Percentiles rank a stretch among this genome's conserved stretches.
phyloP scores from a whole-genome alignment of 169 alveolate species.

The Condylostoma magnum region DNA sequence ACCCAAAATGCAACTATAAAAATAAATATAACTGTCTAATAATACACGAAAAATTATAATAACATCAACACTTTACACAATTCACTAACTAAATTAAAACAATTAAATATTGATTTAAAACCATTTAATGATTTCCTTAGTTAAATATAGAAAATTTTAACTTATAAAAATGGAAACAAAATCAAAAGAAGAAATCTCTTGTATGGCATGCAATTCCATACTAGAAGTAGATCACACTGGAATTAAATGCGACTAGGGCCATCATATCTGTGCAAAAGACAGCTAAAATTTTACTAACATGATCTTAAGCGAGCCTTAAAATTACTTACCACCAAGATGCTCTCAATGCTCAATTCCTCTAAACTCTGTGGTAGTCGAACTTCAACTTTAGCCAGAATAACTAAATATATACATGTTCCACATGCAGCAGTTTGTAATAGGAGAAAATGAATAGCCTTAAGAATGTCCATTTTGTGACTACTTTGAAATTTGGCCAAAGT shows the following conservation, averaged over 20 bases:
- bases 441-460: neutral
- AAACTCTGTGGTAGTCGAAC: neutral
- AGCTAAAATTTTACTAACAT: neutral
- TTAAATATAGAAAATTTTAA: no score
- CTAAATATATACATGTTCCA: neutral
- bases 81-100: no score
- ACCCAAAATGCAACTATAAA: no score
- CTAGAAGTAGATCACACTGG: constrained; percentile 23
- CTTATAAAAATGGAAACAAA: no score
- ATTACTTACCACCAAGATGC: constrained; percentile 19
- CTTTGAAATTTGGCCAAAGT: constrained; percentile 29
- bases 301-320: constrained; percentile 18
- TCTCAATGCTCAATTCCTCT: neutral
- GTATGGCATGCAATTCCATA: neutral
- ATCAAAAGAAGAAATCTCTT: neutral
- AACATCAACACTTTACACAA: no score
- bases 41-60: no score
- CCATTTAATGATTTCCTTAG: no score
- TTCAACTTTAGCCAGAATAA: neutral
- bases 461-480: constrained; percentile 32
- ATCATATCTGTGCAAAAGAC: constrained; percentile 22
- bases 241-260: constrained; percentile 17
- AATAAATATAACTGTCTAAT: no score
- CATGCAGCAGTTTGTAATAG: neutral
- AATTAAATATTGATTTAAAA: no score